These are phyloP conservation scores for Yamadazyma diospyri DNA, from an alignment of 1,139 yeast genomes.

Conservation along the genomic window DNA sequence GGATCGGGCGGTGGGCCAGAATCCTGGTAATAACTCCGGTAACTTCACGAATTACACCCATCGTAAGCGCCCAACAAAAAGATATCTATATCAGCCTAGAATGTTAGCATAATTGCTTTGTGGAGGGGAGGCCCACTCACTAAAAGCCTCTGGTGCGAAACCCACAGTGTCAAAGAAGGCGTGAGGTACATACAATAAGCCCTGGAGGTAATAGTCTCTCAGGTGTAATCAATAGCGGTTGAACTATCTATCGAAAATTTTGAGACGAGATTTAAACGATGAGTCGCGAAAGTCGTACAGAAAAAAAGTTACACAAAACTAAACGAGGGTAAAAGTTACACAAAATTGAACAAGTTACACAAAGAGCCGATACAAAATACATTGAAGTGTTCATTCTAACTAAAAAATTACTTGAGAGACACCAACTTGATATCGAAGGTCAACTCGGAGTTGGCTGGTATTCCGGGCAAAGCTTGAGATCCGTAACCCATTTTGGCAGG, in stretches of 20 bases:
- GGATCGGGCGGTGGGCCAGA: conserved; percentile 86
- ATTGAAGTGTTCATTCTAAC: too few relatives aligned
- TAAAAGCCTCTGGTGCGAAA: background rate
- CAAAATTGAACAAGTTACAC: too few relatives aligned
- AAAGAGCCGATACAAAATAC: background rate
- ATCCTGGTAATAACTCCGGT: conserved; percentile 33
- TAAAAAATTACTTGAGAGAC: conserved; percentile 81
- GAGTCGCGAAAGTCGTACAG: conserved; percentile 1
- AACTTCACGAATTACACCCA: conserved; percentile 2
- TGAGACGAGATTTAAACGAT: conserved; percentile 6
- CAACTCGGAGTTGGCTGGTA: conserved; percentile 94
- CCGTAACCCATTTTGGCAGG: conserved; percentile 98
- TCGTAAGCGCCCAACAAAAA: background rate
- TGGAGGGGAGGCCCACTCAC: too few relatives aligned
- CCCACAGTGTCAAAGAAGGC: too few relatives aligned
- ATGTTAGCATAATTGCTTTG: conserved; percentile 1
- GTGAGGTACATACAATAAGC: too few relatives aligned
- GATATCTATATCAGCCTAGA: background rate
- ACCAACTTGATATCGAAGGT: conserved; percentile 95
- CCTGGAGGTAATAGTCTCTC: too few relatives aligned
- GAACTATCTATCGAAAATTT: too few relatives aligned
- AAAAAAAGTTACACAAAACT: too few relatives aligned
- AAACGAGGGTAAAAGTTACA: too few relatives aligned
- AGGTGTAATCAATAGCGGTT: too few relatives aligned
- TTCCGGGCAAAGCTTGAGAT: conserved; percentile 89